Conservation (phyloP, 371 early-diverging fungal species). For the Mucor saturninus region DNA sequence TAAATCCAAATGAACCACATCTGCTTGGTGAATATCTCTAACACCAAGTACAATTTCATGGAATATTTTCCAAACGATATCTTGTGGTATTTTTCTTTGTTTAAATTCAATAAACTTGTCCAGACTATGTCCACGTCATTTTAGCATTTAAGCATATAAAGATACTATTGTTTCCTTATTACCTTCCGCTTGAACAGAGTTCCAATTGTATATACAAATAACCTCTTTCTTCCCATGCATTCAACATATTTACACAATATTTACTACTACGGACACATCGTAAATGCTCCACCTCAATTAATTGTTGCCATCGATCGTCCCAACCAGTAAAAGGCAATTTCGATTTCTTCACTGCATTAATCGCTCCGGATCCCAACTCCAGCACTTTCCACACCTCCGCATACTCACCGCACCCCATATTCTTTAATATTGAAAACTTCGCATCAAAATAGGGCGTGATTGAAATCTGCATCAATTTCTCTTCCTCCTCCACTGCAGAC, state of each 20-base stretch:
- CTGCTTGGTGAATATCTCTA: slow-evolving; percentile 71
- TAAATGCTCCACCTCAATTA: slow-evolving; percentile 84
- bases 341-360: slow-evolving; percentile 83
- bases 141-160: background rate
- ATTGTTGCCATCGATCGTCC: slow-evolving; percentile 71
- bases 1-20: slow-evolving; percentile 84
- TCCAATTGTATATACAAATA: slow-evolving; percentile 89
- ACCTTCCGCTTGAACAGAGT: slow-evolving; percentile 82
- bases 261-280: slow-evolving; percentile 62
- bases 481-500: slow-evolving; percentile 2
- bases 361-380: slow-evolving; percentile 55
- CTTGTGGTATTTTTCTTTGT: slow-evolving; percentile 59
- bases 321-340: slow-evolving; percentile 70
- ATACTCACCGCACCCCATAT: slow-evolving; percentile 80
- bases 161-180: slow-evolving; percentile 1
- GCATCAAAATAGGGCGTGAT: slow-evolving; percentile 37
- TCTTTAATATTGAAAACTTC: slow-evolving; percentile 28
- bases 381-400: slow-evolving; percentile 78
- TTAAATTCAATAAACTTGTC: slow-evolving; percentile 30
- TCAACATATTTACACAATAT: slow-evolving; percentile 69
- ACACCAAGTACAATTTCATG: slow-evolving; percentile 79
- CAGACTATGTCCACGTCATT: slow-evolving; percentile 14
- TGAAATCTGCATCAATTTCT: slow-evolving; percentile 6
- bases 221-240: slow-evolving; percentile 94
- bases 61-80: slow-evolving; percentile 78